Evolutionary conservation across 2,329 filamentous ascomycete species (phyloP).

Genomic region (Achaetomium macrosporum): DNA sequence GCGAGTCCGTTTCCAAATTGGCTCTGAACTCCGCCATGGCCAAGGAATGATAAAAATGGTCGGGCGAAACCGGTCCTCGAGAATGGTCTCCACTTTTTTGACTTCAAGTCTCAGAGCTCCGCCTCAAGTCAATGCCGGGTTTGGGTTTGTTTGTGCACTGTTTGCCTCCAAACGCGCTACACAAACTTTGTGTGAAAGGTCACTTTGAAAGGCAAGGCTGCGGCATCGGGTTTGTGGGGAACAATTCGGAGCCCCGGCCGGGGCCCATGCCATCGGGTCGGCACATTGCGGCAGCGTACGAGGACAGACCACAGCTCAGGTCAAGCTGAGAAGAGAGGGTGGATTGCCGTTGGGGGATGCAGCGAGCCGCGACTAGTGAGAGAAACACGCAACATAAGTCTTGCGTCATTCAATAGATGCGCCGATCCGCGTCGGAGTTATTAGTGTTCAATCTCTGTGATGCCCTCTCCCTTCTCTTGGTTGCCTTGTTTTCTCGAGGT

Average conservation of each 20-base stretch:
- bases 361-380: not conserved
- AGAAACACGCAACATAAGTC: not conserved
- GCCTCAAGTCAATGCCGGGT: not conserved
- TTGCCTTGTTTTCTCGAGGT: not conserved
- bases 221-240: not conserved
- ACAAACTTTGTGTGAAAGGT: not conserved
- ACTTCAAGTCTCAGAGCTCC: not conserved
- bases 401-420: constrained; percentile 1
- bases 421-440: not conserved
- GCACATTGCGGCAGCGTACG: not conserved
- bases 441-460: not conserved
- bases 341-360: not conserved
- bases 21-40: not conserved
- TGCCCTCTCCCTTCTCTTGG: not conserved
- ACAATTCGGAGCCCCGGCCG: not conserved
- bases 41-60: not conserved
- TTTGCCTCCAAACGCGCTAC: not conserved
- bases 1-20: not conserved
- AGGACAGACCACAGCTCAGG: not conserved
- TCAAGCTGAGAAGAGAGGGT: not conserved
- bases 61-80: not conserved
- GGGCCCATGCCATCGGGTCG: not conserved
- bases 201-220: not conserved
- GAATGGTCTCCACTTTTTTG: not conserved
- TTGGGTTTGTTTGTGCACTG: not conserved